Base-by-base conservation (phyloP, 805 yeast species). In the Candida ponderosae region DNA sequence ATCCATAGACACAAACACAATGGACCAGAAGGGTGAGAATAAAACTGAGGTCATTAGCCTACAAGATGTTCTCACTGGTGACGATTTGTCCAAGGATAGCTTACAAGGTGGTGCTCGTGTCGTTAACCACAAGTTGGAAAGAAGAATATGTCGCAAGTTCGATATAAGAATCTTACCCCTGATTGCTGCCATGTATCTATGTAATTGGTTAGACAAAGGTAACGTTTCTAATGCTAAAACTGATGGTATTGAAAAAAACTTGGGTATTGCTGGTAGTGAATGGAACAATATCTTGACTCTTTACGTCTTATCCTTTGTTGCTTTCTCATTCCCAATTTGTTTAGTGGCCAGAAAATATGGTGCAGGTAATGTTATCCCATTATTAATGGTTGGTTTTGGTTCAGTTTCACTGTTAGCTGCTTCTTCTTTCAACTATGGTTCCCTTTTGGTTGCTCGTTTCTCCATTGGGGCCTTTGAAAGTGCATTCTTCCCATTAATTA, bases 201-300 rank as follows among this genome's bases (percentile, higher is more conserved):
- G 68, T 53, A 67, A 67, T 43, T 67, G 72, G 13, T 57, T 71
- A 38, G 74, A 71, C 47, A 67, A 66, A 42, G 71, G 72, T 14
- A 70, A 71, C 43, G 68, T 70, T 33, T 62, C 69, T 14, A 70
- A 70, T 48, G 76, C 76, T 15, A 68, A 68, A 44, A 68, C 73
- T 2, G 66, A 68, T 40, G 69, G 69, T 24, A 47, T 71, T 34
- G 70, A 61, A 20, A 44, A 39, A 5, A 72, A 70, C 42, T 48
- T 71, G 16, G 60, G 60, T 26, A 61, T 71, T 33, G 45, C 46
- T 5, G 70, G 68, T 18, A 54, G 59, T 23, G 58, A 68, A 39
- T 71, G 71, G 70, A 69, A 68, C 45, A 47, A 61, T 26, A 60
- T 68, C 60, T 54, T 70, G 18, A 64, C 72, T 4, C 62, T 70